These are phyloP conservation scores for Gilbertella persicaria DNA, from an alignment of 371 early-diverging fungal genomes.

Conservation along the genomic window DNA sequence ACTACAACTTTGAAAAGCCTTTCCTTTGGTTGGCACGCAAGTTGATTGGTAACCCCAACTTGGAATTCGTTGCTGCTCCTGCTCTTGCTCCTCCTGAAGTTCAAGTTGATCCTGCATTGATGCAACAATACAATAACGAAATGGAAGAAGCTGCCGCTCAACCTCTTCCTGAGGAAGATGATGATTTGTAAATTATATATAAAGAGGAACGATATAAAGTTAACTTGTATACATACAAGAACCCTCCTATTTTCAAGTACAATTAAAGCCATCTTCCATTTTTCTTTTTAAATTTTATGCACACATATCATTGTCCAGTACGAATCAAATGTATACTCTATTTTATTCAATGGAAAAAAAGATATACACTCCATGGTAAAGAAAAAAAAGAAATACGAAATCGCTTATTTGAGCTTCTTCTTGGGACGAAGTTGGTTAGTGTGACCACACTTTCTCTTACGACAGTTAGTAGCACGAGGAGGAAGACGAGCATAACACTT, in stretches of 20 bases:
- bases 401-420: constrained; percentile 78
- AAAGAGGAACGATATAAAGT: no score
- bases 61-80: constrained; percentile 98
- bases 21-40: constrained; percentile 99
- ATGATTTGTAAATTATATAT: constrained; percentile 65
- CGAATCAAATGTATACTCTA: no score
- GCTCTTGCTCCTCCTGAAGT: constrained; percentile 98
- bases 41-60: constrained; percentile 91
- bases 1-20: constrained; percentile 99
- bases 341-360: background rate
- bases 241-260: no score
- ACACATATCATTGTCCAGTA: background rate
- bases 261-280: background rate
- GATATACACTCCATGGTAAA: constrained; percentile 2
- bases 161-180: constrained; percentile 92
- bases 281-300: background rate
- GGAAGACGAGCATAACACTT: constrained; percentile 99
- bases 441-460: constrained; percentile 99
- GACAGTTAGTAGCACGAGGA: constrained; percentile 99
- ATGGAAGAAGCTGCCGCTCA: constrained; percentile 73
- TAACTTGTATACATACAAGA: no score
- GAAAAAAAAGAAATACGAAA: constrained; percentile 9
- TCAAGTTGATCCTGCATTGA: constrained; percentile 75
- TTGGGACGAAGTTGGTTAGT: constrained; percentile 98
- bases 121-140: constrained; percentile 81